These are phyloP conservation scores for Setomelanomma holmii DNA, from an alignment of 2,329 filamentous ascomycete genomes.

Conservation along the genomic window DNA sequence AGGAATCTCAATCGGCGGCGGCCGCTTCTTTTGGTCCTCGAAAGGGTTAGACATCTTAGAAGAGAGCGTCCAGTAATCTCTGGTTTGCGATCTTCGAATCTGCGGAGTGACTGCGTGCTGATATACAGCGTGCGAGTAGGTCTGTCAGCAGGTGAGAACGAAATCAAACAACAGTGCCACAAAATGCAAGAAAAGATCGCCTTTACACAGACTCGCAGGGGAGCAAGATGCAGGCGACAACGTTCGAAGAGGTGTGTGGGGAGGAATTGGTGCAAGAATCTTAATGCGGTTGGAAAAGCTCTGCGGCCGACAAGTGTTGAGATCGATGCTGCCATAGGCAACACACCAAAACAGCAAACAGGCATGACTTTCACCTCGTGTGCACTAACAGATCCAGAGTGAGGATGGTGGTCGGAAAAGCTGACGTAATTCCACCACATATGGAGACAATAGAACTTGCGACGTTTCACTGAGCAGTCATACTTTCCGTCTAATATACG, in stretches of 20 bases:
- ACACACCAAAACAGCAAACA: slow-evolving; percentile 26
- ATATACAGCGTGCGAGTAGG: background rate
- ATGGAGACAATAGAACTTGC: background rate
- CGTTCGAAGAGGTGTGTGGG: no score
- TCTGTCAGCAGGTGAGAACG: background rate
- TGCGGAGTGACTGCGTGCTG: no score
- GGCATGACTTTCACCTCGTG: slow-evolving; percentile 13
- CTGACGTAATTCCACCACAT: no score
- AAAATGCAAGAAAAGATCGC: background rate
- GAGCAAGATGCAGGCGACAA: no score
- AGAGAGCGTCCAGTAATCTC: no score
- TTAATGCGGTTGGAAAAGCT: background rate
- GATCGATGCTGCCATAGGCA: slow-evolving; percentile 18
- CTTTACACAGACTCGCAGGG: background rate
- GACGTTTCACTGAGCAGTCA: no score
- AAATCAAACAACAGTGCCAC: background rate
- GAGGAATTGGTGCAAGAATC: no score
- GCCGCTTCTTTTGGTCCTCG: slow-evolving; percentile 31
- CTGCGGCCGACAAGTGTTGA: background rate
- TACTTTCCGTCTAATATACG: background rate
- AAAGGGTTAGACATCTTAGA: slow-evolving; percentile 21
- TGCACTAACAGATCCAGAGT: background rate
- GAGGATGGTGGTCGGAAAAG: background rate
- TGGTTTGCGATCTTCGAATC: slow-evolving; percentile 1
- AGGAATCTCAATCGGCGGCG: slow-evolving; percentile 33